These are phyloP conservation scores for Scheffersomyces quercinus DNA, from an alignment of 1,139 yeast genomes.

Conservation along the genomic window DNA sequence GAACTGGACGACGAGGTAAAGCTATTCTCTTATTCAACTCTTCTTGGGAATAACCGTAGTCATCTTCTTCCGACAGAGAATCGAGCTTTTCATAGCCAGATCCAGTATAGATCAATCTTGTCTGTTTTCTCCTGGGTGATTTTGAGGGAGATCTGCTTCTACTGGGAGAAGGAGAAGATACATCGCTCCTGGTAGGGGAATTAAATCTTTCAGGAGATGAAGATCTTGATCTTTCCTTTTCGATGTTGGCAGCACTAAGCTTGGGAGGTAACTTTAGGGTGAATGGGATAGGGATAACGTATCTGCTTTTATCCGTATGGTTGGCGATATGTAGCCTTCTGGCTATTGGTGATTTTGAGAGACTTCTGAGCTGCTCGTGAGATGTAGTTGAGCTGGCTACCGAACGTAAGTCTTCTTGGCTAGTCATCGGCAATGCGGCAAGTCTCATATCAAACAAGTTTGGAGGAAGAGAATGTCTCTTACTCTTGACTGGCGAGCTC, in stretches of 20 bases:
- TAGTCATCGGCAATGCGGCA: conserved; percentile 23
- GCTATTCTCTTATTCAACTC: conserved; percentile 6
- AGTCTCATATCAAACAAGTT: conserved; percentile 22
- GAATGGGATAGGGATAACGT: conserved; percentile 48
- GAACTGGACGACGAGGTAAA: conserved; percentile 19
- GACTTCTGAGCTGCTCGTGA: conserved; percentile 28
- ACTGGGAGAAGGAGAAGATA: conserved; percentile 5
- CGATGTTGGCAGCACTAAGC: conserved; percentile 30
- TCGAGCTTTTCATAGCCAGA: conserved; percentile 38
- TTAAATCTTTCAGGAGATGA: conserved; percentile 16
- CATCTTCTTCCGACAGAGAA: conserved; percentile 28
- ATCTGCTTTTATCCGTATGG: conserved; percentile 21
- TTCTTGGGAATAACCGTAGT: conserved; percentile 6
- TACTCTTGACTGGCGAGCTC: conserved; percentile 29
- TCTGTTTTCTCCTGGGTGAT: conserved; percentile 16
- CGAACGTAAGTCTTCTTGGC: conserved; percentile 23
- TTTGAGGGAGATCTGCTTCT: conserved; percentile 9
- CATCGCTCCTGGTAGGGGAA: conserved; percentile 5
- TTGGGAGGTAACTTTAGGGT: conserved; percentile 46
- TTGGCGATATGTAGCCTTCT: conserved; percentile 35
- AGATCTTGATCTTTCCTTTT: conserved; percentile 9
- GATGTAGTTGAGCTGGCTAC: conserved; percentile 13
- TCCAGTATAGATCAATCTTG: conserved; percentile 39
- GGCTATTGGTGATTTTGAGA: conserved; percentile 40
- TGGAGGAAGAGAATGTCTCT: conserved; percentile 26